Base-by-base conservation (phyloP, 2,329 filamentous ascomycete genomes). In the Fusarium devonianum region DNA sequence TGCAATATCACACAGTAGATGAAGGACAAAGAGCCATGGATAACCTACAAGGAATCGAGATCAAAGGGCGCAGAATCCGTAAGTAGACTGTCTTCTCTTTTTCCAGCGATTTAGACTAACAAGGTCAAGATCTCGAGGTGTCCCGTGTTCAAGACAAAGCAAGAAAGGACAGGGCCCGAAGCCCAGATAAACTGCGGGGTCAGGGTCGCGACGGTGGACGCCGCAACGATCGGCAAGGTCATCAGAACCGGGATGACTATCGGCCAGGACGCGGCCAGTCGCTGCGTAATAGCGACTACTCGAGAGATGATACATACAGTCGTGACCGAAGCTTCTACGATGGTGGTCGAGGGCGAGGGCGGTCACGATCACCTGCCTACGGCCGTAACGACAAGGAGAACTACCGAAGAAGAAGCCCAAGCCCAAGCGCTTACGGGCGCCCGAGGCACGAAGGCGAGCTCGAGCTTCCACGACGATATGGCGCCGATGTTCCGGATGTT, bases 61-160 rank as follows among this genome's bases (percentile, higher is more conserved):
- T 97, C 26, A 84, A 90, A 66, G 93, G 92, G n/a, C 87, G 92
- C 58, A 92, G 92, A 70, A 96, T 97, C 68, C 92, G 93, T 96
- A 78, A 83, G 92, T 78, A 10, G 29, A 28, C n/a, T 33, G 10
- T 11, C 16, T 16, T 5, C 23, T 10, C 13, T 23, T 3, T 17
- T 26, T 1, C 5, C 11, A 25, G 25, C 8, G 7, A 14, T 26
- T 14, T 11, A 23, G 42, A 37, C 59, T 48, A 33, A 60, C 22
- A 47, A 17, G 35, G 6, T 19, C 4, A 55, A 94, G 91, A 96
- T 68, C 83, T 97, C 14, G 92, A 97, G 69, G 84, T 96, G 28
- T 96, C 92, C 5, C 93, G 93, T 52, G 85, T 88, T 4, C 92
- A 96, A 69, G 91, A 90, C 64, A 90, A 88, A 64, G 61, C 66